phyloP scores from a whole-genome alignment of 108 stramenopile genomes.

The Fragilaria radians region DNA sequence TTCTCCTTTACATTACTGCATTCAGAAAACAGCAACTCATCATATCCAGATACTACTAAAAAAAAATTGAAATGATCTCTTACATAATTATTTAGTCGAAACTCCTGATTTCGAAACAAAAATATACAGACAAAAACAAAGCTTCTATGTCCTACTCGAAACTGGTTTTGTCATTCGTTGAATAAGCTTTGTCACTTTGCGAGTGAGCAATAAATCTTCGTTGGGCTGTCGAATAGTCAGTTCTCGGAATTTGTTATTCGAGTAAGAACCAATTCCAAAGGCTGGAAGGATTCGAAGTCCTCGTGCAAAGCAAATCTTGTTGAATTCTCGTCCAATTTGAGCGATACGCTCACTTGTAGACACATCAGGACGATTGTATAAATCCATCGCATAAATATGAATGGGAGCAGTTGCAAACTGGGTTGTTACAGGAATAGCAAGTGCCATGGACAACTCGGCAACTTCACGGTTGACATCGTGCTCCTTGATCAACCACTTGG shows the following conservation, averaged over 20 bases:
- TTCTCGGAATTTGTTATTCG: conserved; percentile 39
- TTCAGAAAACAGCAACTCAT: no score
- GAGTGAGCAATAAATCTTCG: conserved; percentile 5
- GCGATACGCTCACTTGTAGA: conserved; percentile 26
- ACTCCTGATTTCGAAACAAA: no score
- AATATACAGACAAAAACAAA: no score
- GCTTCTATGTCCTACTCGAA: no score
- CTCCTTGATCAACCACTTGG: conserved; percentile 15
- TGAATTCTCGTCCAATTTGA: conserved; percentile 16
- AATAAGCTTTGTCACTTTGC: neutral
- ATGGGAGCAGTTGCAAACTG: conserved; percentile 30
- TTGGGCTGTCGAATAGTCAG: conserved; percentile 19
- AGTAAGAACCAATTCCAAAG: conserved; percentile 39
- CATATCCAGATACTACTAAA: no score
- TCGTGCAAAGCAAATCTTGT: conserved; percentile 29
- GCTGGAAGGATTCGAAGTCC: conserved; percentile 38
- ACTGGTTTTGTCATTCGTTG: neutral
- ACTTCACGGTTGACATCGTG: conserved; percentile 12
- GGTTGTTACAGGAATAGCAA: conserved; percentile 23
- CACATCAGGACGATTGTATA: conserved; percentile 16
- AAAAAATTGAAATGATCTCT: no score
- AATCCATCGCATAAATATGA: conserved; percentile 40
- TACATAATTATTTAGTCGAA: no score
- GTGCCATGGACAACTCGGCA: conserved; percentile 23
- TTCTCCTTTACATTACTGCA: no score